Percentiles rank a stretch among this genome's conserved stretches.
These are phyloP conservation scores for Tricholoma sp. DNA, from an alignment of 768 basidiomycete genomes.

Conservation along the genomic window DNA sequence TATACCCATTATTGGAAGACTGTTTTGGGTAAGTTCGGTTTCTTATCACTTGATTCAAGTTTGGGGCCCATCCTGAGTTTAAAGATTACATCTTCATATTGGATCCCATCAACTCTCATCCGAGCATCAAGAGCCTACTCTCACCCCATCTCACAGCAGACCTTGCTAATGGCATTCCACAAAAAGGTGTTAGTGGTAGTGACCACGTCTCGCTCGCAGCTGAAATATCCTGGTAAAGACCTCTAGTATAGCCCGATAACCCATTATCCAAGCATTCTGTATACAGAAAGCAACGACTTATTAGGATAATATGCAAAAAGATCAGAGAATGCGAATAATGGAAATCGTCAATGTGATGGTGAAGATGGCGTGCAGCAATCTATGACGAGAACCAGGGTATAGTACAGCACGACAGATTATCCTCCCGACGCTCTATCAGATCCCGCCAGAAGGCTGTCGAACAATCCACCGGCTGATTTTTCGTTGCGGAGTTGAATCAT, in stretches of 20 bases:
- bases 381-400: constrained; percentile 2
- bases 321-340: constrained; percentile 10
- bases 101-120: constrained; percentile 32
- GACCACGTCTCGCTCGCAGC: constrained; percentile 82
- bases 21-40: constrained; percentile 55
- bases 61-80: neutral
- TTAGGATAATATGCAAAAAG: constrained; percentile 7
- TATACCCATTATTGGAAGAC: constrained; percentile 86
- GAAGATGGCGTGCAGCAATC: constrained; percentile 9
- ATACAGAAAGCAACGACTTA: constrained; percentile 9
- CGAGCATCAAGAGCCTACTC: constrained; percentile 50
- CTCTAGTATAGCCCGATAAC: constrained; percentile 5
- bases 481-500: constrained; percentile 97
- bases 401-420: constrained; percentile 2
- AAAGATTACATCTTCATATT: constrained; percentile 89
- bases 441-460: constrained; percentile 80
- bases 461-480: constrained; percentile 75
- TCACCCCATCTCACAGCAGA: constrained; percentile 53
- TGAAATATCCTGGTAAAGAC: constrained; percentile 41
- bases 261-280: constrained; percentile 13
- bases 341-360: constrained; percentile 8
- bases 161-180: constrained; percentile 73
- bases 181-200: constrained; percentile 71
- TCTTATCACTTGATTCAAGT: neutral
- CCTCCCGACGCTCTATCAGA: constrained; percentile 53